These are phyloP conservation scores for Parmelia sp. DNA, from an alignment of 495 filamentous ascomycete species.

Conservation along the genomic window DNA sequence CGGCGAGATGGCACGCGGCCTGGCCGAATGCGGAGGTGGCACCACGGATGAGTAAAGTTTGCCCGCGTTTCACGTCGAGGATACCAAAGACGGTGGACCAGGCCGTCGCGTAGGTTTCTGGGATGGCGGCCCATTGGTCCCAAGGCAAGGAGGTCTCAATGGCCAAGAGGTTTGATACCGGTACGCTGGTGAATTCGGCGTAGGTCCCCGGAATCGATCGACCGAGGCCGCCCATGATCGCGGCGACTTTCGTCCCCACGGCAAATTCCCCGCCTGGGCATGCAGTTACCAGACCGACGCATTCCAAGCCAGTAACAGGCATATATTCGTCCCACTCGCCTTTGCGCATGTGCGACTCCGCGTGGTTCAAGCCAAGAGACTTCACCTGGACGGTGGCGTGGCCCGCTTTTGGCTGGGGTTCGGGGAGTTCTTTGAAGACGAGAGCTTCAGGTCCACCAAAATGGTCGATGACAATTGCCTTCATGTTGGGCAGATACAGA, in stretches of 20 bases:
- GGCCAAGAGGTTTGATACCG: background rate
- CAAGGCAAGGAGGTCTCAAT: background rate
- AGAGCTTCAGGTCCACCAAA: background rate
- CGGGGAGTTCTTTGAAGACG: background rate
- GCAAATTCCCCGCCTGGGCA: background rate
- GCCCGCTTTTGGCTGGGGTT: background rate
- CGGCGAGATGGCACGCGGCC: slow-evolving; percentile 42
- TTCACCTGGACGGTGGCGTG: background rate
- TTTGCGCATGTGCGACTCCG: background rate
- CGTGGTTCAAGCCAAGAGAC: background rate
- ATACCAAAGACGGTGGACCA: background rate
- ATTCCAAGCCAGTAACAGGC: background rate
- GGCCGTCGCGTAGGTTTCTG: background rate
- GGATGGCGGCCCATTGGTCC: background rate
- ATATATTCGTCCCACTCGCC: background rate
- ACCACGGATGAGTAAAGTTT: slow-evolving; percentile 34
- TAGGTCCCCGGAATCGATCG: background rate
- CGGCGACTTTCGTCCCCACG: background rate
- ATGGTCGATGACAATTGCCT: background rate
- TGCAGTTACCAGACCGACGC: background rate
- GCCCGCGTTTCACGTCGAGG: background rate
- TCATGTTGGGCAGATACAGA: background rate
- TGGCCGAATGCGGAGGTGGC: slow-evolving; percentile 40
- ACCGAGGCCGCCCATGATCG: background rate
- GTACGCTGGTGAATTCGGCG: background rate